Evolutionary conservation across 2,329 filamentous ascomycete species (phyloP).

Genomic region (Xenoacremonium recifei): DNA sequence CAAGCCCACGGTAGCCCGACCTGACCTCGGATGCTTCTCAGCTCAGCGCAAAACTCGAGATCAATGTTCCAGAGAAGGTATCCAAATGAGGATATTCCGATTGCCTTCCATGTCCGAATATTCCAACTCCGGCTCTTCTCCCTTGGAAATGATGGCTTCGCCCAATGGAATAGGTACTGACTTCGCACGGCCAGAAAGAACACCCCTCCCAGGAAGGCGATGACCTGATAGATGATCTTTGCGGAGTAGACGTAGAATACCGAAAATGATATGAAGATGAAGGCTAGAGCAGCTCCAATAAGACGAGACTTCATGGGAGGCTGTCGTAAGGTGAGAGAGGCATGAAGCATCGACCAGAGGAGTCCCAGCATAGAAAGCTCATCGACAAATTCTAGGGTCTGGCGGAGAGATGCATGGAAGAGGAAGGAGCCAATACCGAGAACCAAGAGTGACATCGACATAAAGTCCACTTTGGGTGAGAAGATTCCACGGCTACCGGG

Average conservation of each 20-base stretch:
- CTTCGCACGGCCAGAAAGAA: constrained; percentile 31
- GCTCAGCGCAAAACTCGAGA: constrained; percentile 46
- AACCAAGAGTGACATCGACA: constrained; percentile 39
- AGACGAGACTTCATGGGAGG: constrained; percentile 29
- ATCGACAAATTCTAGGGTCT: constrained; percentile 46
- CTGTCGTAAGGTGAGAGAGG: constrained; percentile 44
- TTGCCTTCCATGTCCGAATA: constrained; percentile 26
- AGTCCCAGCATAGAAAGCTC: constrained; percentile 59
- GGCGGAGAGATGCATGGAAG: constrained; percentile 45
- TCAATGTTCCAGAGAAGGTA: constrained; percentile 59
- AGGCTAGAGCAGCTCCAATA: constrained; percentile 37
- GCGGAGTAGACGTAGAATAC: constrained; percentile 41
- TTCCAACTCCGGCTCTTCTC: constrained; percentile 25
- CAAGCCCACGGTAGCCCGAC: constrained; percentile 56
- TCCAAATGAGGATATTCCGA: constrained; percentile 38
- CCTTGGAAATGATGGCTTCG: constrained; percentile 26
- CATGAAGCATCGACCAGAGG: constrained; percentile 50
- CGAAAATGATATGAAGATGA: constrained; percentile 40
- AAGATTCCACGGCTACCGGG: constrained; percentile 28
- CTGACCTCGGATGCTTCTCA: constrained; percentile 42
- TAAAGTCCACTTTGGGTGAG: constrained; percentile 36
- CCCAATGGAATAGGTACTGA: constrained; percentile 33
- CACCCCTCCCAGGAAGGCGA: constrained; percentile 35
- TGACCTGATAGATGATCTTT: constrained; percentile 43
- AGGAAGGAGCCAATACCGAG: constrained; percentile 42